Percentiles rank a stretch among this genome's conserved stretches.
These are phyloP conservation scores for Picea glauca DNA, from an alignment of 75 land plant genomes.

Conservation along the genomic window DNA sequence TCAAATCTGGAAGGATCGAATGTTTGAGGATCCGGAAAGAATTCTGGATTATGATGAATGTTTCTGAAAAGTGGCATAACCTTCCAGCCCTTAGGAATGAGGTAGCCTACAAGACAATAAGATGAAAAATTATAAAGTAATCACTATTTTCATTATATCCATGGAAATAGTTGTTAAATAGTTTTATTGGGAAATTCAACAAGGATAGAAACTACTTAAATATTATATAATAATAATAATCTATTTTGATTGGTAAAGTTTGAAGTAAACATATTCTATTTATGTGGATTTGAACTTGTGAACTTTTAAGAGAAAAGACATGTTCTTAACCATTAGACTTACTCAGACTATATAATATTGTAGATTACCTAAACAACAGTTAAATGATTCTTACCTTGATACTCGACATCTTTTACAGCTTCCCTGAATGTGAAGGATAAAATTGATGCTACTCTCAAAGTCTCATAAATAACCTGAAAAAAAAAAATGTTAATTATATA, in stretches of 20 bases:
- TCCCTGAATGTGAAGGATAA: constrained; percentile 50
- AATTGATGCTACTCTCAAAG: constrained; percentile 27
- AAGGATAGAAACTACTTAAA: no score
- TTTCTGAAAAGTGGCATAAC: constrained; percentile 85
- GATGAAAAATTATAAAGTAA: no score
- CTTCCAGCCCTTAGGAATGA: constrained; percentile 95
- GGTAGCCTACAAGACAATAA: constrained; percentile 41
- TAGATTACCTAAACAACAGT: neutral
- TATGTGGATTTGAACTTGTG: no score
- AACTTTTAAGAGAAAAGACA: no score
- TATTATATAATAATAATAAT: no score
- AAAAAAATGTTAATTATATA: no score
- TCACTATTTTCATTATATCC: no score
- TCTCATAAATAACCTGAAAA: constrained; percentile 43
- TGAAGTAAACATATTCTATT: no score
- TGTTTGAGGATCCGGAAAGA: constrained; percentile 56
- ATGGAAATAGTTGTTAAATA: no score
- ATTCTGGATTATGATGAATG: constrained; percentile 77
- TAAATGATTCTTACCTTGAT: constrained; percentile 22
- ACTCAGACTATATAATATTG: no score
- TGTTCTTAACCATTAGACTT: no score
- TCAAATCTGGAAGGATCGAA: constrained; percentile 90
- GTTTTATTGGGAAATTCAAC: neutral
- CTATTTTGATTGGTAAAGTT: no score
- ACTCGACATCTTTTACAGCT: constrained; percentile 44